Evolutionary conservation across 2,329 filamentous ascomycete genomes (phyloP), one percentile per base, ranked within the genome.

Genomic region (Xylariomycetidae sp.): DNA sequence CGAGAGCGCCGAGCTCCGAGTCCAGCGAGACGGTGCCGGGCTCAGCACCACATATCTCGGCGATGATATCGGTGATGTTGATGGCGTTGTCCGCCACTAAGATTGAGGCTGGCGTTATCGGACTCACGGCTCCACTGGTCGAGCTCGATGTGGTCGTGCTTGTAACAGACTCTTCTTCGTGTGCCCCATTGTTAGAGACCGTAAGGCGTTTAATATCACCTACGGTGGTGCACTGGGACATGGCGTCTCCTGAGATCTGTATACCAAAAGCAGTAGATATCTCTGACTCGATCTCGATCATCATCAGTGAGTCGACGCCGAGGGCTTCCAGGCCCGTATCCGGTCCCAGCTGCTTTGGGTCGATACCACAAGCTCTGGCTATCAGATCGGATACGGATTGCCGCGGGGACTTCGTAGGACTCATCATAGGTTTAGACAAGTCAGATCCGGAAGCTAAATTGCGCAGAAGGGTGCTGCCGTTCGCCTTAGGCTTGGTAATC

Each of bases 1-100:
- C 37, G 4, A 39, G 19, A 7, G 30, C 37, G 10, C 25, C 18
- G 19, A 39, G 30, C 20, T 39, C 37, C 11, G 37, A 39, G 18
- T 13, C 36, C 5, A 30, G 30, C 9, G 29, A 27, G 30, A 39
- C 33, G n/a, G 10, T 30, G 20, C 29, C 25, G 13, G 19, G 25
- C 20, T 35, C 37, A 12, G 25, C 32, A 14, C 13, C 34, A 16
- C 37, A 35, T 14, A 30, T 31, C 10, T 35, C 37, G 17, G 37
- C 33, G 16, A 31, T 30, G 16, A 20, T 34, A 19, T 32, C 33
- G 13, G 27, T 28, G 25, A 22, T 20, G 20, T 10, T 16, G 13
- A 23, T 9, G 16, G 18, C 22, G 13, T 28, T 14, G 13, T 7
- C 19, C 13, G 33, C 10, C 20, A n/a, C n/a, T n/a, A n/a, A n/a